phyloP scores from a whole-genome alignment of 2,329 filamentous ascomycete species.

The Trichophyton benhamiae region DNA sequence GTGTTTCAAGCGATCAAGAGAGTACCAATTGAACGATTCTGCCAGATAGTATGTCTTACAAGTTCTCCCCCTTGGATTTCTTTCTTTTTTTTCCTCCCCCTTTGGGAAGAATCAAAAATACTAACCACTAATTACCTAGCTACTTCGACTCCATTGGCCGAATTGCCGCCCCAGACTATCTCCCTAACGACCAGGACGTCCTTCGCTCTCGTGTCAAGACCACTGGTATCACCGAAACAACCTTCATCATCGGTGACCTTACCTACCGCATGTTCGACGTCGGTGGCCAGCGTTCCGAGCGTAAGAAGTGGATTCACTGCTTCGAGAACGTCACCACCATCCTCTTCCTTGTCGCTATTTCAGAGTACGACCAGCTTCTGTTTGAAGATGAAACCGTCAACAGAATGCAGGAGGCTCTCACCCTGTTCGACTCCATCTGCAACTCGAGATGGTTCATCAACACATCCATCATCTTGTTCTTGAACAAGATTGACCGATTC shows the following conservation, averaged over 20 bases:
- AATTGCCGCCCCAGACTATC: slow-evolving; percentile 81
- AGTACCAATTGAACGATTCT: slow-evolving; percentile 94
- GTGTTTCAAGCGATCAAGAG: slow-evolving; percentile 88
- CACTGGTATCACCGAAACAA: slow-evolving; percentile 92
- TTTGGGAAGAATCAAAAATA: background rate
- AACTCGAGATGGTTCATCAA: slow-evolving; percentile 62
- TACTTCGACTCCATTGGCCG: slow-evolving; percentile 94
- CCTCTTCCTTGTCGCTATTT: slow-evolving; percentile 91
- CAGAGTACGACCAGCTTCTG: slow-evolving; percentile 88
- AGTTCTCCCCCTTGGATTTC: too few relatives aligned
- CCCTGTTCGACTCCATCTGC: slow-evolving; percentile 60
- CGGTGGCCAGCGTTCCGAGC: slow-evolving; percentile 85
- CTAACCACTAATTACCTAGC: slow-evolving; percentile 36
- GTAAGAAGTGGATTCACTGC: slow-evolving; percentile 99
- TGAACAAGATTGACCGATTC: slow-evolving; percentile 65
- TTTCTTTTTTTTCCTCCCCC: background rate
- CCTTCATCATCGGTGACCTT: slow-evolving; percentile 85
- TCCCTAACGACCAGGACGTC: slow-evolving; percentile 90
- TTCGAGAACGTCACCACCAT: slow-evolving; percentile 97
- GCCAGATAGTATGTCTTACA: slow-evolving; percentile 66
- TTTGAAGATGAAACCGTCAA: slow-evolving; percentile 93
- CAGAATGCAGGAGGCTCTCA: slow-evolving; percentile 61
- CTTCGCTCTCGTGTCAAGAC: slow-evolving; percentile 95
- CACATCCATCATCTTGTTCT: slow-evolving; percentile 60
- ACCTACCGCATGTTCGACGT: slow-evolving; percentile 98